These are phyloP conservation scores for Leccinum aurantiacum DNA, from an alignment of 768 basidiomycete genomes.

Conservation along the genomic window DNA sequence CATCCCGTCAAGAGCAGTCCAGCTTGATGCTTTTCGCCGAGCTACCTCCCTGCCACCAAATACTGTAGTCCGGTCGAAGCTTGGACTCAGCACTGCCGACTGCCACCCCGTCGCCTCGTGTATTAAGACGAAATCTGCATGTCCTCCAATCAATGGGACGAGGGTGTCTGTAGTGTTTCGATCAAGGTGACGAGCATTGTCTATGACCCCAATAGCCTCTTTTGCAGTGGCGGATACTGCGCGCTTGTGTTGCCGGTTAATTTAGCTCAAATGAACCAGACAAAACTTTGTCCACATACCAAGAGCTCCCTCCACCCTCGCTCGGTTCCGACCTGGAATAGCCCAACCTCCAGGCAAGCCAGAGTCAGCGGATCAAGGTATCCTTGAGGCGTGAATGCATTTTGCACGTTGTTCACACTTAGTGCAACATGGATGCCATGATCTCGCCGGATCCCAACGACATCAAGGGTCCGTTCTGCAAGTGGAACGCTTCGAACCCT, in stretches of 20 bases:
- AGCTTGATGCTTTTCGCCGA: slow-evolving; percentile 15
- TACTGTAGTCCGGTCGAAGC: slow-evolving; percentile 26
- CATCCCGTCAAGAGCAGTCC: slow-evolving; percentile 19
- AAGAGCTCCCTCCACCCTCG: slow-evolving; percentile 46
- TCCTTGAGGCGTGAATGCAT: slow-evolving; percentile 71
- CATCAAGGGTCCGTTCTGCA: slow-evolving; percentile 55
- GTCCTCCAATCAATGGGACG: slow-evolving; percentile 39
- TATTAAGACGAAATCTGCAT: slow-evolving; percentile 60
- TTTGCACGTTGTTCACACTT: slow-evolving; percentile 65
- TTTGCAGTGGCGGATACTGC: slow-evolving; percentile 55
- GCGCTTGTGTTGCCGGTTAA: slow-evolving; percentile 35
- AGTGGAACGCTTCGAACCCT: slow-evolving; percentile 32
- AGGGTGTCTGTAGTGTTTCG: slow-evolving; percentile 23
- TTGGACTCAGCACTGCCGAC: slow-evolving; percentile 50
- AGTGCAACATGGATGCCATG: slow-evolving; percentile 52
- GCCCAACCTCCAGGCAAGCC: slow-evolving; percentile 54
- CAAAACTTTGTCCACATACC: slow-evolving; percentile 35
- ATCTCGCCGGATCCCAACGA: slow-evolving; percentile 45
- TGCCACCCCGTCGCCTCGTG: slow-evolving; percentile 47
- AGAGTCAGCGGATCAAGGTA: slow-evolving; percentile 60
- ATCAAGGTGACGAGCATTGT: slow-evolving; percentile 4
- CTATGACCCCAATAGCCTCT: slow-evolving; percentile 42
- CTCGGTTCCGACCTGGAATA: slow-evolving; percentile 58
- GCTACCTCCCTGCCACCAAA: slow-evolving; percentile 18
- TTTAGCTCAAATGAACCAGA: not conserved